Evolutionary conservation across 306 rosid species (phyloP), one percentile per base, ranked within the genome.

Genomic region (Sphenostylis stenocarpa): DNA sequence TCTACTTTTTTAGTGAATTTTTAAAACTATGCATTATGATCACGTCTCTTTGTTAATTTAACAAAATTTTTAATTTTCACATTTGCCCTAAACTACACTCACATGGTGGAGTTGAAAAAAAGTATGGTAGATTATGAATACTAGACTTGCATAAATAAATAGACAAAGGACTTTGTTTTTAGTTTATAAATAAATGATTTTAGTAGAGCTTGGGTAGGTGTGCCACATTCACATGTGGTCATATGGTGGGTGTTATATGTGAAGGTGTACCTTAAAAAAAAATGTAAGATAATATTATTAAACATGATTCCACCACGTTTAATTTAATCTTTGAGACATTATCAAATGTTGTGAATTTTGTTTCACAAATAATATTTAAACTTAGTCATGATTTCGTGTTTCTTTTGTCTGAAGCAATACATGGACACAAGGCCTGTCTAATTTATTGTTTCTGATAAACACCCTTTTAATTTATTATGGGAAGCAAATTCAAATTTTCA

Each of bases 341-440:
- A 60, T 28, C 20, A 29, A 24, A 24, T 13, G 5, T 28, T 28
- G 21, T 26, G 0, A 58, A 24, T 5, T 24, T 10, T 10, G 0
- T 23, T 19, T 19, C 3, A 29, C 13, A 6, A 28, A 39, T 15
- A 28, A 60, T 60, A 60, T 36, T 73, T 43, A 47, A 39, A 60
- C 39, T 41, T 9, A 41, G 19, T 11, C 57, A 58, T 8, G 69
- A 43, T 57, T 57, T 34, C 13, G 19, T 3, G 78, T 73, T 58
- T 58, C 78, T 58, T 73, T 43, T 45, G 2, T 43, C 19, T 1
- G 45, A 73, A 73, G 78, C 45, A 24, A 73, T 26, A 7, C 7
- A 19, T 19, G 3, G 20, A 14, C 49, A 29, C n/a, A n/a, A n/a
- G n/a, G n/a, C n/a, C n/a, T n/a, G n/a, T n/a, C n/a, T n/a, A n/a